Base-by-base conservation (phyloP, 176 grass and related monocot genomes). In the Lolium rigidum region DNA sequence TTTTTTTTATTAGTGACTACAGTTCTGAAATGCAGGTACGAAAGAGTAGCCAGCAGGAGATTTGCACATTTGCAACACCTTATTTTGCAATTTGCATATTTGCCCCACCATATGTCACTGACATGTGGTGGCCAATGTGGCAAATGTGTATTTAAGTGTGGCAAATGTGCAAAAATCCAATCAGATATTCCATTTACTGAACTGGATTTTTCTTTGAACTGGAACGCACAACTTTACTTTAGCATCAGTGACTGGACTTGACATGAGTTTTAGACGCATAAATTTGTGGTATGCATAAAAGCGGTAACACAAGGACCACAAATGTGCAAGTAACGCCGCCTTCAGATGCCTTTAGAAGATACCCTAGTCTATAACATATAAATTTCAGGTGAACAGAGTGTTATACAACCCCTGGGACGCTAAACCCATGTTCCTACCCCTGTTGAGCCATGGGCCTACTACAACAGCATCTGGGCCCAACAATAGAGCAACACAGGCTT, bases 161-260 rank as follows among this genome's bases (percentile, higher is more conserved):
- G 31, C 31, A 35, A 35, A 35, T 35, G 31, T 35, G 31, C 31
- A 35, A 35, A 35, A 35, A 35, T 3, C 31, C 31, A 35, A 35
- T 35, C 31, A 35, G 31, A 3, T 35, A 35, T 3, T 35, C 31
- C 31, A 35, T 35, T 35, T 35, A 35, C 31, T 35, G 31, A 35
- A 35, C 31, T 35, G 31, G 31, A 35, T 35, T 35, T 35, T 75
- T 52, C n/a, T 63, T 58, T 74, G 7, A 44, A 78, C 35, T 71
- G 43, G 1, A 24, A 31, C 54, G 15, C 0, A 56, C 11, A 38
- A 37, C 2, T 73, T 55, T 80, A 80, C 55, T 74, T 57, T 1
- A 85, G 37, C 58, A 49, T 56, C 67, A 73, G 71, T 15, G 52
- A 62, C 13, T 65, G 49, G 68, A 51, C 22, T 74, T 28, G 65